Evolutionary conservation across 169 alveolate genomes (phyloP), one percentile per base, ranked within the genome.

Genomic region (Eimeria praecox): DNA sequence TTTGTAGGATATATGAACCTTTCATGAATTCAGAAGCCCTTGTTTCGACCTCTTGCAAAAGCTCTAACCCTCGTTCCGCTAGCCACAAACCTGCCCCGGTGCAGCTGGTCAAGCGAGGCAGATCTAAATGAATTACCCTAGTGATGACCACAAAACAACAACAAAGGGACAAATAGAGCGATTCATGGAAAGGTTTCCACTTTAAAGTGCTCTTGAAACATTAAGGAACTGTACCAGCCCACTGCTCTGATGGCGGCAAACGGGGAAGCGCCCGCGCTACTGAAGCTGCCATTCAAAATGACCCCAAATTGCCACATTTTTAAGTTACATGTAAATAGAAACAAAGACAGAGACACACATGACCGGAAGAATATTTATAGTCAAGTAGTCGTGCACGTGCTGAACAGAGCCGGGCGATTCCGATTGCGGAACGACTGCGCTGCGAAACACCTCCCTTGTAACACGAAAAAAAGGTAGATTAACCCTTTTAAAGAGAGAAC

Each of bases 21-120:
- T 38, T 73, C 49, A 0, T 14, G 4, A 10, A 30, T 35, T 73
- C 38, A 73, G 52, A 73, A 73, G 83, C 83, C 24, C 54, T 22
- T 35, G 83, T 40, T 38, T 33, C 83, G 30, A 40, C 33, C 38
- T 62, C 27, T 12, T 27, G 40, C 69, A 6, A 33, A 40, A 73
- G 20, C 83, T 73, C 30, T 12, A 54, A 54, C 83, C 83, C 83
- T 54, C 83, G 33, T 22, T 35, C 83, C 83, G 83, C 83, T 73
- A 73, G 83, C 83, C 52, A 73, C 14, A 38, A 33, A 73, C 73
- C 73, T 62, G 73, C 73, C 73, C 38, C 38, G 4, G 40, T 27
- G 33, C 73, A 62, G 73, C 73, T 62, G 40, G 8, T 5, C 4
- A 62, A 20, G 73, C 73, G 73, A 12, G 22, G 12, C 38, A 62